phyloP scores from a whole-genome alignment of 1,139 yeast genomes.

The Saccharomyces hybrid region DNA sequence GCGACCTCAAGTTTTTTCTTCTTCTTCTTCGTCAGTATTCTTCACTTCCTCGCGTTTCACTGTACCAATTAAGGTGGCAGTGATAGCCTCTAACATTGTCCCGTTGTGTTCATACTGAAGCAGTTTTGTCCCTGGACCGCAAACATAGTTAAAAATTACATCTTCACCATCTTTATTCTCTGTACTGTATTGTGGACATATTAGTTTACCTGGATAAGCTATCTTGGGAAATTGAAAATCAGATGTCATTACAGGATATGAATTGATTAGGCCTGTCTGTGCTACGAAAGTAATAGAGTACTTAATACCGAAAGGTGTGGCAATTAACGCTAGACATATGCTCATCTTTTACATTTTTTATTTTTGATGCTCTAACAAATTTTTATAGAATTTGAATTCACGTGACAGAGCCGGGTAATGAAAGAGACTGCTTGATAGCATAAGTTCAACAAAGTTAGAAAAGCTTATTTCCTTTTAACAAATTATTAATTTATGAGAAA shows the following conservation, averaged over 20 bases:
- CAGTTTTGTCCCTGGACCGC: slow-evolving; percentile 43
- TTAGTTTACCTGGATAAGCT: slow-evolving; percentile 74
- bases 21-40: slow-evolving; percentile 12
- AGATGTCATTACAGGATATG: slow-evolving; percentile 3
- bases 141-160: slow-evolving; percentile 34
- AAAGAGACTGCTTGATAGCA: background rate
- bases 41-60: slow-evolving; percentile 35
- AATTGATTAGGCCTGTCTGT: background rate
- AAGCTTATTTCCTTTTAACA: background rate
- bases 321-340: background rate
- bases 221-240: slow-evolving; percentile 32
- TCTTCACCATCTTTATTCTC: slow-evolving; percentile 22
- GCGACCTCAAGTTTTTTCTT: slow-evolving; percentile 10
- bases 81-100: slow-evolving; percentile 38
- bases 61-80: slow-evolving; percentile 61
- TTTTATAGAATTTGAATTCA: background rate
- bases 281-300: background rate
- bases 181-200: slow-evolving; percentile 39
- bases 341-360: background rate
- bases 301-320: background rate
- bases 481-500: slow-evolving; percentile 1
- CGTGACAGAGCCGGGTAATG: background rate
- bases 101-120: slow-evolving; percentile 24
- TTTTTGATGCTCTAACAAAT: background rate
- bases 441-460: background rate